A percentile compares a stretch with the other conserved stretches of the same genome.
phyloP scores from a whole-genome alignment of 345 rosid species.

The Camelina sativa region DNA sequence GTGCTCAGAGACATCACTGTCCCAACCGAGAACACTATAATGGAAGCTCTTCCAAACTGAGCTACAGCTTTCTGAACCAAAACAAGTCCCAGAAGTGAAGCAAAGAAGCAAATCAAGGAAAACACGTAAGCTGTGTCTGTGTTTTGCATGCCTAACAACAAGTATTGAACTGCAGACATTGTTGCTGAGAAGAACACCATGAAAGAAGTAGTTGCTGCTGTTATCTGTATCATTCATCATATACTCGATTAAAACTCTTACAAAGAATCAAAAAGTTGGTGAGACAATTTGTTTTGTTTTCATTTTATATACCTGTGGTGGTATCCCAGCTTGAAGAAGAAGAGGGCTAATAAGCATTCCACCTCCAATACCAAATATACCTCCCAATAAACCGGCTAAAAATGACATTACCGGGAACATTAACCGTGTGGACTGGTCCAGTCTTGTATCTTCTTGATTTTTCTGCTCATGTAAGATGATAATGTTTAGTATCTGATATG shows the following conservation, averaged over 20 bases:
- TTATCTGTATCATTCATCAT: conserved; percentile 50
- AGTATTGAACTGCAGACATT: conserved; percentile 56
- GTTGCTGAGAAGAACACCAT: conserved; percentile 52
- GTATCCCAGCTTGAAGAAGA: conserved; percentile 78
- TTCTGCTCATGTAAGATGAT: conserved; percentile 34
- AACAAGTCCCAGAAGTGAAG: conserved; percentile 69
- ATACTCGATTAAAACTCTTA: not conserved
- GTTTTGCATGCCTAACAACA: conserved; percentile 73
- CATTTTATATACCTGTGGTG: conserved; percentile 60
- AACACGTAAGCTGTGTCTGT: conserved; percentile 55
- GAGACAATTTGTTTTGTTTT: not conserved
- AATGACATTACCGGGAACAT: conserved; percentile 73
- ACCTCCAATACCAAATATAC: conserved; percentile 92
- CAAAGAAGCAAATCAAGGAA: conserved; percentile 64
- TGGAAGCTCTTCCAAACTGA: conserved; percentile 77
- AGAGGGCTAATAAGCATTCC: conserved; percentile 93
- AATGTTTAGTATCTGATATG: not conserved
- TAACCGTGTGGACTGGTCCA: conserved; percentile 27
- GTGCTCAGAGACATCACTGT: conserved; percentile 77
- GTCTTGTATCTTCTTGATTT: conserved; percentile 35
- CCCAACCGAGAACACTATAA: conserved; percentile 83
- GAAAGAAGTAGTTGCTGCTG: conserved; percentile 64
- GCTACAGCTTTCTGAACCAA: conserved; percentile 66
- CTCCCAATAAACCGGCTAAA: conserved; percentile 76
- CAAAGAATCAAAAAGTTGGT: not conserved